phyloP scores from a whole-genome alignment of 805 yeast genomes.

The Ascoidea rubescens region DNA sequence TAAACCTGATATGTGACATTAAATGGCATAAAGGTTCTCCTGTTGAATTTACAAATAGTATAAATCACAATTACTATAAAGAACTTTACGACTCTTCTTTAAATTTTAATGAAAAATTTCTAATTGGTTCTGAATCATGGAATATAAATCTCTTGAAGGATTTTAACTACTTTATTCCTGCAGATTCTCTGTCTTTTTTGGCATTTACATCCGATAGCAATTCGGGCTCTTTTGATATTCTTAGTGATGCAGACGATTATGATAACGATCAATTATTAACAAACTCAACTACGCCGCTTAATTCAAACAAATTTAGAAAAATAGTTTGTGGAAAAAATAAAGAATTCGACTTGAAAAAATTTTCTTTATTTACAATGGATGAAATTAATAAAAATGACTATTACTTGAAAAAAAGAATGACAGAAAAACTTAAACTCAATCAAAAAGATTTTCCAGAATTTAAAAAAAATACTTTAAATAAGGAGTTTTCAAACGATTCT shows the following conservation, averaged over 20 bases:
- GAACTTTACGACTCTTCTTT: background rate
- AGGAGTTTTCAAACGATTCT: background rate
- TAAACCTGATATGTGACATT: conserved; percentile 5
- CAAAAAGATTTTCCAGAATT: background rate
- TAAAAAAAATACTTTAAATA: background rate
- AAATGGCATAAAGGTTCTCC: conserved; percentile 3
- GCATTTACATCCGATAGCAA: background rate
- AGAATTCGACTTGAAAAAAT: background rate
- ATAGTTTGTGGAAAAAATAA: background rate
- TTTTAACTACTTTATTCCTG: conserved; percentile 8
- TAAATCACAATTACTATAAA: background rate
- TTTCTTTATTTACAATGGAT: background rate
- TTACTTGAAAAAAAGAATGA: background rate
- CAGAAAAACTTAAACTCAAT: too few relatives aligned
- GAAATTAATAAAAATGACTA: background rate
- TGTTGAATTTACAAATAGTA: too few relatives aligned
- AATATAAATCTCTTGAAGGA: conserved; percentile 6
- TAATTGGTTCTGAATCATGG: conserved; percentile 2
- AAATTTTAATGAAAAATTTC: conserved; percentile 4
- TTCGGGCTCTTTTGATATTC: background rate
- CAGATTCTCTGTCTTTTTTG: background rate
- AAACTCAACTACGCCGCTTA: background rate
- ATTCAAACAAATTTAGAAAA: background rate
- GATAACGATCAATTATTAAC: background rate
- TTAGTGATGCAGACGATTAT: background rate